Conservation (phyloP, 2,329 filamentous ascomycete species). For the Paecilomyces formosus region DNA sequence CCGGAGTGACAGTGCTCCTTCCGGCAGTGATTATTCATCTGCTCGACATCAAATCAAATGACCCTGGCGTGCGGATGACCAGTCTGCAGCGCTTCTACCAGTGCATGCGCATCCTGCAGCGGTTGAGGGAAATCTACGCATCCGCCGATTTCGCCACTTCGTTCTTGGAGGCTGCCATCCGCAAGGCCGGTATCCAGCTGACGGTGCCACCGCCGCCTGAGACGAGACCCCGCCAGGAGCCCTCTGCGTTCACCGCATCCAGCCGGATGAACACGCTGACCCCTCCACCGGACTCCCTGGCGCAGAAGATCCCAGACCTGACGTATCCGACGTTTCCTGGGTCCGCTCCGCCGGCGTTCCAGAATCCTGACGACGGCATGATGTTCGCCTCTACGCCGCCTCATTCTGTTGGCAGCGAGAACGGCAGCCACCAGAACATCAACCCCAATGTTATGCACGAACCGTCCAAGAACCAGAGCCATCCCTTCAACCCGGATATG, state of each 20-base stretch:
- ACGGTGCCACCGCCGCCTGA: conserved; percentile 35
- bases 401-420: conserved; percentile 35
- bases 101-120: conserved; percentile 88
- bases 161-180: conserved; percentile 85
- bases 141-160: conserved; percentile 94
- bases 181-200: conserved; percentile 74
- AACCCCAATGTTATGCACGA: conserved; percentile 22
- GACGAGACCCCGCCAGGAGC: conserved; percentile 7
- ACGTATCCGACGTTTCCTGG: conserved; percentile 24
- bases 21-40: conserved; percentile 92
- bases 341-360: conserved; percentile 8
- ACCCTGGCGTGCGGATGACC: conserved; percentile 61
- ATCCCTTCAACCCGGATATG: conserved; percentile 20
- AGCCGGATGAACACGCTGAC: conserved; percentile 27
- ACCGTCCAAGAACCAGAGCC: conserved; percentile 18
- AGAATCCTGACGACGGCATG: conserved; percentile 15
- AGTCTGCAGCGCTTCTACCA: conserved; percentile 77
- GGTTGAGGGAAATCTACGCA: conserved; percentile 79
- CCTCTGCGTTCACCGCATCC: conserved; percentile 11
- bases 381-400: conserved; percentile 34
- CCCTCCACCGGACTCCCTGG: conserved; percentile 32
- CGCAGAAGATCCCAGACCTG: conserved; percentile 31
- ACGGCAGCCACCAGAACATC: conserved; percentile 32
- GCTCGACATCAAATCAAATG: conserved; percentile 80
- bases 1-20: conserved; percentile 81